Base-by-base conservation (phyloP, 352 stramenopile genomes). In the Phytophthora chlamydospora region DNA sequence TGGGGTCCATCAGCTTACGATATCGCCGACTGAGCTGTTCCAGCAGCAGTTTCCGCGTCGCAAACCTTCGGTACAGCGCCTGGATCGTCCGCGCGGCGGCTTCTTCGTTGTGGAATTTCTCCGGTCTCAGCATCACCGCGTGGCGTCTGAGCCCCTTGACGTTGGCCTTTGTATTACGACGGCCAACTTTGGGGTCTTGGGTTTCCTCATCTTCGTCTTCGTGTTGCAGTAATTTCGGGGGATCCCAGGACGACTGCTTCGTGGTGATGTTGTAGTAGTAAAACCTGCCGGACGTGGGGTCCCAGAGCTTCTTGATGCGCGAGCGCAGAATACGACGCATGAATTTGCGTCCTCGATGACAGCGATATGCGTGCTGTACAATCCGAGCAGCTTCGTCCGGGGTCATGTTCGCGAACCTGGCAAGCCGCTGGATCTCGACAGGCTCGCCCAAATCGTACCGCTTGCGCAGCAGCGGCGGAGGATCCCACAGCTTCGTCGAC, bases 231-330 rank as follows among this genome's bases (percentile, higher is more conserved):
- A 86, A 36, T 50, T 60, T 72, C 4, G 85, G 85, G 17, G 82
- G 87, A n/a, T 86, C 65, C 83, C 80, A 91, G 6, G 68, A 85
- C 2, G 85, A 88, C 32, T 86, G 62, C 31, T 89, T 84, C 6
- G 83, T 93, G 41, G 83, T 68, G 9, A 63, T 71, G 49, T 94
- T 89, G 70, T 90, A 90, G 69, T 89, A 94, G 59, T 85, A 94
- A 42, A 65, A 77, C 34, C 80, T 53, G 0, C 76, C 73, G 9
- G 76, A 75, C 16, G 40, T 56, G 4, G 80, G 67, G 44, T 94
- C 85, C 19, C 80, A 73, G 17, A 92, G 67, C 56, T 77, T 83
- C 27, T 79, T 83, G 38, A 85, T 83, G 29, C 78, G 76, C 16
- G 78, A 78, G 5, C 75, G 71, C 13, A 90, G 54, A 36, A 82